Evolutionary conservation across 352 stramenopile species (phyloP).

Genomic region (Pythium aquatile): DNA sequence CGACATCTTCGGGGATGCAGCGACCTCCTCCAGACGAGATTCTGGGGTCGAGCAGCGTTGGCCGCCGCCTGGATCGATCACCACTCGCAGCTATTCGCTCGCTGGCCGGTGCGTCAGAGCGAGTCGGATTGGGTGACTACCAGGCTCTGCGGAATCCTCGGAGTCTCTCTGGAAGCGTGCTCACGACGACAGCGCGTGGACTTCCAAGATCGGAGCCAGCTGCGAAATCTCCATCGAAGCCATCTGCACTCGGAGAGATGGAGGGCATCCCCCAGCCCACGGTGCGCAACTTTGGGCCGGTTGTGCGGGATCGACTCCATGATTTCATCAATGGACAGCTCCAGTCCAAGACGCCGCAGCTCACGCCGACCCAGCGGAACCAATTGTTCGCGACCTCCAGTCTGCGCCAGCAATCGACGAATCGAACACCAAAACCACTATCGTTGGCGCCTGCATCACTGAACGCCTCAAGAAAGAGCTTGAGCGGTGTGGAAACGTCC

Average conservation of each 20-base stretch:
- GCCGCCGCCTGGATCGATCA: neutral
- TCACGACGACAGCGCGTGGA: neutral
- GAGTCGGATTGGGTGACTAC: neutral
- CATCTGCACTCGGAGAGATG: neutral
- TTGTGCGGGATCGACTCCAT: neutral
- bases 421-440: neutral
- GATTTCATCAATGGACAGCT: conserved; percentile 13
- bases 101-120: neutral
- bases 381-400: neutral
- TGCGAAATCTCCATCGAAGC: conserved; percentile 2
- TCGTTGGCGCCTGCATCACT: neutral
- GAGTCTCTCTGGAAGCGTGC: neutral
- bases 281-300: neutral
- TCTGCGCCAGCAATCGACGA: neutral
- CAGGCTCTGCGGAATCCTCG: neutral
- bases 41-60: neutral
- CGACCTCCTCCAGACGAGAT: neutral
- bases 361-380: neutral
- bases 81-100: neutral
- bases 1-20: conserved; percentile 14
- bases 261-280: neutral
- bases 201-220: neutral
- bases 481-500: neutral
- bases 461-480: neutral
- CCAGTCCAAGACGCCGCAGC: conserved; percentile 2